Evolutionary conservation across 208 protist genomes (phyloP), one percentile per base, ranked within the genome.

Genomic region (Porcisia deanei): DNA sequence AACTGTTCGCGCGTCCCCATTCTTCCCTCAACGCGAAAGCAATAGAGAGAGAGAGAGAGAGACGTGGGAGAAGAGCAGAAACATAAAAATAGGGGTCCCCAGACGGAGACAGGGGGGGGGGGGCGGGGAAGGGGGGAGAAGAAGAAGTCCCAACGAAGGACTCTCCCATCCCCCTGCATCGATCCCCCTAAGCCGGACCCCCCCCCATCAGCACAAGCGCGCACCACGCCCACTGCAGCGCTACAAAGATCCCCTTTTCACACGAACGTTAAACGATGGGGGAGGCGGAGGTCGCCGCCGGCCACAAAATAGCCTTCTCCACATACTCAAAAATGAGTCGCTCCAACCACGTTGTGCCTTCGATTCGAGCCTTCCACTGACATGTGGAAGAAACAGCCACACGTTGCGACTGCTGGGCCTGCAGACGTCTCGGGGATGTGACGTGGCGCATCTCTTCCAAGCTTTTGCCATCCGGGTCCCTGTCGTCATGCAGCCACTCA

Each of bases 261-360:
- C 22, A 30, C 30, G 2, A 7, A n/a, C 30, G 47, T 57, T 25
- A 39, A 2, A 25, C 6, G n/a, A 71, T 57, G 16, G 8, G 47
- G n/a, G 43, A 37, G 57, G 16, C 1, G 39, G 58, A 45, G 57
- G 58, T n/a, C 5, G 34, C 18, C 18, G 49, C 53, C 39, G 37
- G 53, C 60, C 73, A 52, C 34, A 89, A 49, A 5, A 87, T 20
- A 22, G 79, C 75, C 61, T 59, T 73, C 64, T 81, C 79, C 34
- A 89, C 73, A 57, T 87, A 89, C 70, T 87, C 82, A 18, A 87
- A 76, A 30, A 89, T 18, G 14, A 87, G 77, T 12, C 73, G 75
- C 75, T 89, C 82, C 52, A 89, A 12, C 85, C 85, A 87, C 52
- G 82, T 89, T 34, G 85, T 87, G 7, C 80, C 76, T 39, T 85